Conservation (phyloP, 345 rosid genomes). For the Bruguiera sexangula region DNA sequence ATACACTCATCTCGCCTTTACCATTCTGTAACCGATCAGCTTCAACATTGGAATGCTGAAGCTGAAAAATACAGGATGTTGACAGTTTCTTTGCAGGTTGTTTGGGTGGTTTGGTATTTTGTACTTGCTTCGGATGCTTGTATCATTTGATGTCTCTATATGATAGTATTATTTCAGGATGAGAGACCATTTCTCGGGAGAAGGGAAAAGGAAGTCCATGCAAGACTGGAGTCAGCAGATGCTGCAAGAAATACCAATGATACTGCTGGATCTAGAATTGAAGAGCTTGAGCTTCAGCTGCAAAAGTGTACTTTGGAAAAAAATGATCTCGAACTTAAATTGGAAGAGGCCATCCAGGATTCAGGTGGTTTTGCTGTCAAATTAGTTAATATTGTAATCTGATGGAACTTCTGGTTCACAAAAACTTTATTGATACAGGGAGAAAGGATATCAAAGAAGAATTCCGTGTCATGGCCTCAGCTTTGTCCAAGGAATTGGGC, state of each 20-base stretch:
- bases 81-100: constrained; percentile 70
- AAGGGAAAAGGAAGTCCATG: constrained; percentile 75
- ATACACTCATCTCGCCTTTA: constrained; percentile 62
- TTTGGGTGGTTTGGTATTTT: constrained; percentile 26
- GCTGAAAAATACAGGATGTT: constrained; percentile 59
- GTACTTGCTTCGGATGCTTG: constrained; percentile 15
- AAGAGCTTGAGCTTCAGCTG: constrained; percentile 67
- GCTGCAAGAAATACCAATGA: constrained; percentile 51
- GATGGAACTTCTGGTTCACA: constrained; percentile 18
- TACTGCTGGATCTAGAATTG: constrained; percentile 52
- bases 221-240: constrained; percentile 61
- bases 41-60: constrained; percentile 75
- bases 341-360: constrained; percentile 83
- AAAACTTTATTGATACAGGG: constrained; percentile 45
- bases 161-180: constrained; percentile 51
- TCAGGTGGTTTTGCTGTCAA: constrained; percentile 32
- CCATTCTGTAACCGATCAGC: constrained; percentile 67
- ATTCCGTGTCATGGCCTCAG: constrained; percentile 84
- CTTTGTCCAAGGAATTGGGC: constrained; percentile 86
- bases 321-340: constrained; percentile 81
- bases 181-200: constrained; percentile 65
- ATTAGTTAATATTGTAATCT: not conserved
- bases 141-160: constrained; percentile 15
- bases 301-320: constrained; percentile 70
- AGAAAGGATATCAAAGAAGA: constrained; percentile 82